Conservation (phyloP, 306 rosid genomes). For the Trichosanthes cucumerina region DNA sequence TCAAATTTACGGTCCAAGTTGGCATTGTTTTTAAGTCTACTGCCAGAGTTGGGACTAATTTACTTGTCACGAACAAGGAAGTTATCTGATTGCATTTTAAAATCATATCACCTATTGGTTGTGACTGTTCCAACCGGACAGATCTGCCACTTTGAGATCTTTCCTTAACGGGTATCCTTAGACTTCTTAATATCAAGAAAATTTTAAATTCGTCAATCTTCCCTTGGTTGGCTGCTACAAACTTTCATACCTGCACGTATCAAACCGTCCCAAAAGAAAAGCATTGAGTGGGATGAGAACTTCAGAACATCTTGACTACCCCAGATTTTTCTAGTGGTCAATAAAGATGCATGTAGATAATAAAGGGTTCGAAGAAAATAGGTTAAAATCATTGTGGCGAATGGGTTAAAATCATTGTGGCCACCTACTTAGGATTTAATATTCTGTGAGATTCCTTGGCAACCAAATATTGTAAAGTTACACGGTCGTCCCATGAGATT, state of each 20-base stretch:
- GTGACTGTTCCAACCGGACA: background rate
- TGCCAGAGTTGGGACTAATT: background rate
- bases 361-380: background rate
- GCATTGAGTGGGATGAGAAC: background rate
- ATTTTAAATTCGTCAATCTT: background rate
- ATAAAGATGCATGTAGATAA: background rate
- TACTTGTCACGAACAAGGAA: background rate
- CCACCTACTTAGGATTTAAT: background rate
- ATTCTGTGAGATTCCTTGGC: background rate
- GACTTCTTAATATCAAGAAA: background rate
- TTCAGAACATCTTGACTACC: background rate
- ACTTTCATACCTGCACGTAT: background rate
- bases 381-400: background rate
- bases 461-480: background rate
- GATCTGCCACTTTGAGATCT: background rate
- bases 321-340: background rate
- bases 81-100: background rate
- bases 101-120: background rate
- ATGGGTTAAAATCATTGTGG: background rate
- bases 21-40: background rate
- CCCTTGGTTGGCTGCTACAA: background rate
- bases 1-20: background rate
- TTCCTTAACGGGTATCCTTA: background rate
- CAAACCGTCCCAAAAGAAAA: background rate
- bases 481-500: too few species aligned